phyloP scores from a whole-genome alignment of 371 early-diverging fungal genomes.

The Rhizomucor pusillus region DNA sequence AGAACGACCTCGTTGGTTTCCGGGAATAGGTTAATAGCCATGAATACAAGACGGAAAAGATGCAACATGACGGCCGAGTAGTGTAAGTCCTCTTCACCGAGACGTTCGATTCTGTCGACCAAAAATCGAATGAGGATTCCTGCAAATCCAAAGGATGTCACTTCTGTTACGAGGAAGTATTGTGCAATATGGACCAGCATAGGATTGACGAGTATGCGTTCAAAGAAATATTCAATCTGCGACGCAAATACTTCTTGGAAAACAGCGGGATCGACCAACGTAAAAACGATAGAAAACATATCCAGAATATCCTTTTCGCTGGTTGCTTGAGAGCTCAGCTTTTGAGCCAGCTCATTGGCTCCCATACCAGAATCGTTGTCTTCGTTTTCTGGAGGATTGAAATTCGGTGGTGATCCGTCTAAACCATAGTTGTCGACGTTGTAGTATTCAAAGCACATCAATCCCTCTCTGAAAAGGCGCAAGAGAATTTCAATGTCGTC shows the following conservation, averaged over 20 bases:
- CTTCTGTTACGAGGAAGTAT: slow-evolving; percentile 81
- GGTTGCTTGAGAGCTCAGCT: slow-evolving; percentile 55
- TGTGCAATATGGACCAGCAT: slow-evolving; percentile 86
- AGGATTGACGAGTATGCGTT: slow-evolving; percentile 76
- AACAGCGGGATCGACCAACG: slow-evolving; percentile 82
- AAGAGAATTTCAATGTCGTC: slow-evolving; percentile 70
- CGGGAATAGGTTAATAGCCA: slow-evolving; percentile 92
- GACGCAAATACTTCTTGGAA: slow-evolving; percentile 95
- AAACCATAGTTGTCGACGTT: slow-evolving; percentile 69
- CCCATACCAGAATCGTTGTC: slow-evolving; percentile 34
- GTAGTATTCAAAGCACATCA: slow-evolving; percentile 86
- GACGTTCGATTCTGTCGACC: slow-evolving; percentile 78
- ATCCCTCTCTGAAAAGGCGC: slow-evolving; percentile 79
- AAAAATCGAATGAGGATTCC: slow-evolving; percentile 77
- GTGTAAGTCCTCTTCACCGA: slow-evolving; percentile 77
- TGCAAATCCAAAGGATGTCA: slow-evolving; percentile 76
- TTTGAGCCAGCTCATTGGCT: slow-evolving; percentile 25
- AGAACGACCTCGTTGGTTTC: slow-evolving; percentile 89
- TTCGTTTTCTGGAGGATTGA: slow-evolving; percentile 6
- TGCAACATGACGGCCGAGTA: slow-evolving; percentile 83
- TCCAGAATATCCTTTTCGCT: slow-evolving; percentile 92
- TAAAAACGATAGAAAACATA: slow-evolving; percentile 87
- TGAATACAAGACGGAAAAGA: slow-evolving; percentile 90
- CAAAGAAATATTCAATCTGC: slow-evolving; percentile 85
- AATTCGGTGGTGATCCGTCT: slow-evolving; percentile 43